Conservation (phyloP, 768 basidiomycete genomes). For the Termitomyces sp. region DNA sequence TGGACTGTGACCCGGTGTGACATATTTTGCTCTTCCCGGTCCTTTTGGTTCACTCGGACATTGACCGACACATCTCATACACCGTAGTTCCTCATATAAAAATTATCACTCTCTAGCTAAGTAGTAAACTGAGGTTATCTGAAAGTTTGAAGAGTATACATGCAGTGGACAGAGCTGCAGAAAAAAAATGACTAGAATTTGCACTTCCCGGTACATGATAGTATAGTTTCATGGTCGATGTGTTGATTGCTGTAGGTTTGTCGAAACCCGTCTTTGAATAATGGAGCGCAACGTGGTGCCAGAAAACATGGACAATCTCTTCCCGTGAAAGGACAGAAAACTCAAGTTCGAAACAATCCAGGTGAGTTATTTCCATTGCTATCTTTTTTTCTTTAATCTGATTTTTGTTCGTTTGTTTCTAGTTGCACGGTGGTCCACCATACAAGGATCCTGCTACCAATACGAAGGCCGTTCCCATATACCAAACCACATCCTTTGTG, state of each 20-base stretch:
- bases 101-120: too few species aligned
- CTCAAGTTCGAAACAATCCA: slow-evolving; percentile 51
- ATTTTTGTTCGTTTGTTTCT: slow-evolving; percentile 21
- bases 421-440: slow-evolving; percentile 56
- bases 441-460: slow-evolving; percentile 45
- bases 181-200: too few species aligned
- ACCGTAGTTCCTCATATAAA: too few species aligned
- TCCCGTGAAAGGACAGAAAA: slow-evolving; percentile 15
- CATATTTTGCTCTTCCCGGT: too few species aligned
- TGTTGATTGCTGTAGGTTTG: background rate
- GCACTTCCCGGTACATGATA: too few species aligned
- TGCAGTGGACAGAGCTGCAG: too few species aligned
- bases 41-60: too few species aligned
- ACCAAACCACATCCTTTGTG: slow-evolving; percentile 48
- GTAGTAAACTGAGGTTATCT: too few species aligned
- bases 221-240: background rate
- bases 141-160: too few species aligned
- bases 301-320: slow-evolving; percentile 21
- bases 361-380: background rate
- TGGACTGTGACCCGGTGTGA: too few species aligned
- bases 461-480: slow-evolving; percentile 60
- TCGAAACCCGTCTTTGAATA: background rate
- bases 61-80: too few species aligned
- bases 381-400: background rate
- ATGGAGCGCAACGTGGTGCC: slow-evolving; percentile 11